These are phyloP conservation scores for Uronychia setigera DNA, from an alignment of 73 alveolate genomes.

Conservation along the genomic window DNA sequence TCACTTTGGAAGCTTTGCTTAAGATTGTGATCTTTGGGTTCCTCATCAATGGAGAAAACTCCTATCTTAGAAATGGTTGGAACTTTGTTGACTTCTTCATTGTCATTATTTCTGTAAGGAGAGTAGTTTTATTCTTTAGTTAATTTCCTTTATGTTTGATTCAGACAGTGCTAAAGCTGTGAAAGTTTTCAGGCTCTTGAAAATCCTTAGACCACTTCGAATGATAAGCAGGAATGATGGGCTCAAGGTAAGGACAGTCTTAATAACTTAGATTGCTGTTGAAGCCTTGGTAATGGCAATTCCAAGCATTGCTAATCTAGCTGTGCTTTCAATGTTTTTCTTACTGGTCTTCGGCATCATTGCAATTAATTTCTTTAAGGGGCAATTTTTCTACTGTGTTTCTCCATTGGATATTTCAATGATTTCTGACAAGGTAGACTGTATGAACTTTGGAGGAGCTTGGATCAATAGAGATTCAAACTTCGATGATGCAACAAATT, in stretches of 20 bases:
- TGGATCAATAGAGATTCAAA: conserved; percentile 17
- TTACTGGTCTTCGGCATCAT: conserved; percentile 49
- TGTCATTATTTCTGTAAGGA: conserved; percentile 12
- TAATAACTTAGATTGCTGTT: conserved; percentile 54
- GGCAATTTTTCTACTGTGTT: conserved; percentile 27
- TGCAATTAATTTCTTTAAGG: conserved; percentile 44
- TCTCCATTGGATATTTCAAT: not conserved
- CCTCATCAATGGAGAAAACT: not conserved
- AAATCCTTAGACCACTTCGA: conserved; percentile 1
- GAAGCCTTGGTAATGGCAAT: conserved; percentile 34
- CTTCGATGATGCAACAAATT: not conserved
- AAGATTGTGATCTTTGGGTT: not conserved
- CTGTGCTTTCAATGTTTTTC: conserved; percentile 30
- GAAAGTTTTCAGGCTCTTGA: not conserved
- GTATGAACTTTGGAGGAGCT: conserved; percentile 31
- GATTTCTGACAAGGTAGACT: not conserved
- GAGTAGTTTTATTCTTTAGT: not conserved
- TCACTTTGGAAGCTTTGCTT: not conserved
- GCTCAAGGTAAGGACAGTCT: not conserved
- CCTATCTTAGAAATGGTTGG: conserved; percentile 1
- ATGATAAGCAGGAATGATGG: conserved; percentile 17
- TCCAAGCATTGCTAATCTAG: conserved; percentile 42
- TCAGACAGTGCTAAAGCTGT: not conserved
- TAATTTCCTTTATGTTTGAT: not conserved
- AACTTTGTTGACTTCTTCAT: conserved; percentile 11